These are phyloP conservation scores for Cyclostephanos tholiformis DNA, from an alignment of 108 stramenopile genomes.

Conservation along the genomic window DNA sequence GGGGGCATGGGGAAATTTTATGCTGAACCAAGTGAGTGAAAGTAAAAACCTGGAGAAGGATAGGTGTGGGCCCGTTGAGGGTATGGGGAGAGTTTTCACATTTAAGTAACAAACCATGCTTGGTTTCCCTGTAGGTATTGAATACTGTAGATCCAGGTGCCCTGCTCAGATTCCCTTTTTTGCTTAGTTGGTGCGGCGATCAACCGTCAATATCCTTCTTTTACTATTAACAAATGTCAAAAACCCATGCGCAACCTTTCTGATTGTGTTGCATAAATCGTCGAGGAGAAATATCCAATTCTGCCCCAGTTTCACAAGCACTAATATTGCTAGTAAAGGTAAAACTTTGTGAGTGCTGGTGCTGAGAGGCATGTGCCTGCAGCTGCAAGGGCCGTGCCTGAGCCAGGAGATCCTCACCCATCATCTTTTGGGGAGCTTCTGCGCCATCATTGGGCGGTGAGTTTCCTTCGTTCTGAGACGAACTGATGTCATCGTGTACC, in stretches of 20 bases:
- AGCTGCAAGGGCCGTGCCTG: too few relatives aligned
- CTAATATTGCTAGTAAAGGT: background rate
- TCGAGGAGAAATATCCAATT: background rate
- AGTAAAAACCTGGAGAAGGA: too few relatives aligned
- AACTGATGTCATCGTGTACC: background rate
- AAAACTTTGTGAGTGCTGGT: background rate
- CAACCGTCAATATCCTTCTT: background rate
- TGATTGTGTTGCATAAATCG: background rate
- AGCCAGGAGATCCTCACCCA: too few relatives aligned
- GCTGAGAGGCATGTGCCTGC: too few relatives aligned
- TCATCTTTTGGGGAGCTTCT: background rate
- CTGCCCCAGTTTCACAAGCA: background rate
- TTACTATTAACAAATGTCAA: background rate
- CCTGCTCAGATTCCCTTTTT: too few relatives aligned
- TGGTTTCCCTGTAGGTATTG: too few relatives aligned
- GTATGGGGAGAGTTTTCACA: too few relatives aligned
- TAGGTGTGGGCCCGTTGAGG: too few relatives aligned
- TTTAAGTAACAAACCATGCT: too few relatives aligned
- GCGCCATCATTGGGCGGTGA: background rate
- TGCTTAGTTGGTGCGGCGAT: background rate
- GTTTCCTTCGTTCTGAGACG: background rate
- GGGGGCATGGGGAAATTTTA: too few relatives aligned
- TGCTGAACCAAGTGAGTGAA: too few relatives aligned
- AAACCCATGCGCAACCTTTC: conserved; percentile 5
- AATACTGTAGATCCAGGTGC: too few relatives aligned